Evolutionary conservation across 2,329 filamentous ascomycete genomes (phyloP).

Genomic region (Calonectria pseudoreteaudii): DNA sequence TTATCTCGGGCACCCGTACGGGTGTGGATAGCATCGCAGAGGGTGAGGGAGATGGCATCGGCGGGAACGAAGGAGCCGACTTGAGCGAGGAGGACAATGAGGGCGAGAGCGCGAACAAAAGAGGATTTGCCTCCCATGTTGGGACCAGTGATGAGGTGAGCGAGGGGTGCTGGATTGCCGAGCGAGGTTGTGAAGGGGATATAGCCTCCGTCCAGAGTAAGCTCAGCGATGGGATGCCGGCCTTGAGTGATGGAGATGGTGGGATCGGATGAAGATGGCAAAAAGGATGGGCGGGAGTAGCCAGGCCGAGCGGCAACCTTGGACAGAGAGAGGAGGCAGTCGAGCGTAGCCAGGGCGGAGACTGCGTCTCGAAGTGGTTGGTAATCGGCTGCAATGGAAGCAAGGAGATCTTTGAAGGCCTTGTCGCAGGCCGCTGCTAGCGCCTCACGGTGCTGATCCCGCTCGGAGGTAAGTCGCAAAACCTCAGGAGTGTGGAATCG

Average conservation of each 20-base stretch:
- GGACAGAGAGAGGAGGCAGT: slow-evolving; percentile 89
- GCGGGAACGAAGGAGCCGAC: slow-evolving; percentile 96
- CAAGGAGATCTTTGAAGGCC: slow-evolving; percentile 80
- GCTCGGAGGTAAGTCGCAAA: slow-evolving; percentile 82
- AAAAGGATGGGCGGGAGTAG: slow-evolving; percentile 81
- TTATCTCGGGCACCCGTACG: slow-evolving; percentile 98
- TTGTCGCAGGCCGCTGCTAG: slow-evolving; percentile 90
- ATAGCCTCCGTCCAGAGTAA: slow-evolving; percentile 85
- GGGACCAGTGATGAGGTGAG: slow-evolving; percentile 91
- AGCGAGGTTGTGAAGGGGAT: slow-evolving; percentile 90
- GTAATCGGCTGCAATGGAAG: slow-evolving; percentile 84
- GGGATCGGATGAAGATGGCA: slow-evolving; percentile 71
- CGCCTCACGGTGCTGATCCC: slow-evolving; percentile 94
- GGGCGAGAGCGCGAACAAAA: slow-evolving; percentile 91
- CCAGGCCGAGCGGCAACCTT: slow-evolving; percentile 87
- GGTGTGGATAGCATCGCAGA: slow-evolving; percentile 92
- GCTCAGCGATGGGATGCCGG: slow-evolving; percentile 96
- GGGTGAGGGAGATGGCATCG: slow-evolving; percentile 76
- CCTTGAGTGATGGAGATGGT: slow-evolving; percentile 74
- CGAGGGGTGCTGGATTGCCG: slow-evolving; percentile 72
- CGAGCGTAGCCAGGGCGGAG: slow-evolving; percentile 85
- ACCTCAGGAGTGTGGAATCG: slow-evolving; percentile 96
- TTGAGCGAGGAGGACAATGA: slow-evolving; percentile 94
- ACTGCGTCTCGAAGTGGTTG: slow-evolving; percentile 91
- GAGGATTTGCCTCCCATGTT: slow-evolving; percentile 99